These are phyloP conservation scores for Paecilomyces sp. DNA, from an alignment of 2,329 filamentous ascomycete species.

Conservation along the genomic window DNA sequence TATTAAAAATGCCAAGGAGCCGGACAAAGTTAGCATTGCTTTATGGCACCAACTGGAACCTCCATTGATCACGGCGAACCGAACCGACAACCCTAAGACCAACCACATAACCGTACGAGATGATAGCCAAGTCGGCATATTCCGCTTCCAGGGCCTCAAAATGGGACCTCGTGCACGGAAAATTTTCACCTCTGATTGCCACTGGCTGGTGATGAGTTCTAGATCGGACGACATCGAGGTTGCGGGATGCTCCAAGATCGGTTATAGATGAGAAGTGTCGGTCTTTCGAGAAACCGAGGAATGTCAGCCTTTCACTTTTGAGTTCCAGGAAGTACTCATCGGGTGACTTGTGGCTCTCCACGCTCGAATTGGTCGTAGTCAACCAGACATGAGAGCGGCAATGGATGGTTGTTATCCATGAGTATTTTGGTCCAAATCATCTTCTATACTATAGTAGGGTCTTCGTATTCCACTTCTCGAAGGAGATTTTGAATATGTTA, in stretches of 20 bases:
- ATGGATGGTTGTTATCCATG: no score
- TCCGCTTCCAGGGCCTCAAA: background rate
- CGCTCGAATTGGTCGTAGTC: no score
- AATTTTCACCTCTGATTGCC: background rate
- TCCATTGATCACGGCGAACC: background rate
- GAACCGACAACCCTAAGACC: background rate
- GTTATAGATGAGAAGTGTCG: background rate
- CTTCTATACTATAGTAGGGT: slow-evolving; percentile 39
- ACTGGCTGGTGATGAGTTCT: background rate
- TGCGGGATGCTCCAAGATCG: background rate
- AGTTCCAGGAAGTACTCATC: no score
- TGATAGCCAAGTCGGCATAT: background rate
- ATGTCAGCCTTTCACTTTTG: background rate
- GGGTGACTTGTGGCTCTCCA: no score
- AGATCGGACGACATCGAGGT: background rate
- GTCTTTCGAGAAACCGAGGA: background rate
- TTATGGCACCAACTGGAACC: background rate
- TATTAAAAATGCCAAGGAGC: background rate
- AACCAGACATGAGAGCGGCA: background rate
- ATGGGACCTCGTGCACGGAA: background rate
- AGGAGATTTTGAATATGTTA: no score
- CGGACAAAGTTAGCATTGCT: background rate
- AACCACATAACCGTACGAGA: background rate
- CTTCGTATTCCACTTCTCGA: slow-evolving; percentile 24
- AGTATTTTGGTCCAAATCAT: slow-evolving; percentile 40